Evolutionary conservation across 768 basidiomycete genomes (phyloP).

Genomic region (Boletus patriciae): DNA sequence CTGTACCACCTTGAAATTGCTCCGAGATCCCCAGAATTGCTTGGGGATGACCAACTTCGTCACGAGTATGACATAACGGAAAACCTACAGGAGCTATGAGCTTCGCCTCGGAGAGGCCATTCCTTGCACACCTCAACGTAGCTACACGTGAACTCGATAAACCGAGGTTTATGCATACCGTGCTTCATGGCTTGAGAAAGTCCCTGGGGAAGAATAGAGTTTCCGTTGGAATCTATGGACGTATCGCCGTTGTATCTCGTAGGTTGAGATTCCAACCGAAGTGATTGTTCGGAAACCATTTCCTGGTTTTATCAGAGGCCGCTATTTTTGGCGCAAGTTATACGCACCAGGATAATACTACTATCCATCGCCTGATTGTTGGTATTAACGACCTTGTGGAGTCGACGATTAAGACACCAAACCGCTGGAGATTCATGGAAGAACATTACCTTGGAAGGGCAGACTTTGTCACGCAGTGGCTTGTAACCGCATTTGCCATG

Average conservation of each 20-base stretch:
- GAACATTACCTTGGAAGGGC: slow-evolving; percentile 68
- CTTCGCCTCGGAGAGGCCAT: neutral
- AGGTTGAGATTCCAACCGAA: slow-evolving; percentile 55
- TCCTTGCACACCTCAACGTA: slow-evolving; percentile 53
- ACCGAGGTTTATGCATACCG: slow-evolving; percentile 63
- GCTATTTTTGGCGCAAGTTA: neutral
- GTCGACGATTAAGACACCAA: neutral
- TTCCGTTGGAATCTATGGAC: slow-evolving; percentile 55
- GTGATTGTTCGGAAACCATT: slow-evolving; percentile 69
- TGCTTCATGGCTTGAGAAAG: slow-evolving; percentile 48
- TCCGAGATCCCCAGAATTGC: slow-evolving; percentile 72
- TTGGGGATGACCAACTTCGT: slow-evolving; percentile 72
- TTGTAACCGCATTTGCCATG: slow-evolving; percentile 72
- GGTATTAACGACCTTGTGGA: slow-evolving; percentile 39
- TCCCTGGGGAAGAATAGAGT: slow-evolving; percentile 45
- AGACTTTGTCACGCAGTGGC: slow-evolving; percentile 59
- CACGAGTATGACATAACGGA: slow-evolving; percentile 59
- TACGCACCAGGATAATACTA: slow-evolving; percentile 59
- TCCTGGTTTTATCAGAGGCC: slow-evolving; percentile 46
- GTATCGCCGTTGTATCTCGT: slow-evolving; percentile 37
- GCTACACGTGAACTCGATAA: slow-evolving; percentile 72
- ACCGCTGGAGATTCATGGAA: neutral
- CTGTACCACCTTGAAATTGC: slow-evolving; percentile 61
- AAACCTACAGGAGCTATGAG: slow-evolving; percentile 50
- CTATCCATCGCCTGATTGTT: slow-evolving; percentile 51